A percentile compares a stretch with the other conserved stretches of the same genome.
Conservation (phyloP, 169 alveolate genomes). For the Theileria equi region DNA sequence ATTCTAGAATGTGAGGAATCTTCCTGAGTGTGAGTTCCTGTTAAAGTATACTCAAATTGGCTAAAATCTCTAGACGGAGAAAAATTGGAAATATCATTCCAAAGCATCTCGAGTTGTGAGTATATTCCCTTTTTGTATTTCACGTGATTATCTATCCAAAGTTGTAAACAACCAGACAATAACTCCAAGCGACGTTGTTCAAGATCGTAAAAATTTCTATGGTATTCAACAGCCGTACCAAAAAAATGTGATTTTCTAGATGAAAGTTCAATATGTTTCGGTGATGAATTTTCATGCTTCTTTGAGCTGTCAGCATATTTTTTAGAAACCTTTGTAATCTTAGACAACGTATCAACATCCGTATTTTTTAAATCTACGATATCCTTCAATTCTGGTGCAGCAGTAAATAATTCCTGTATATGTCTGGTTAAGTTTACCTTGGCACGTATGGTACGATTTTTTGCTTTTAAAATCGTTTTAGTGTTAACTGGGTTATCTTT, state of each 20-base stretch:
- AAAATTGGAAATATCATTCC: conserved; percentile 37
- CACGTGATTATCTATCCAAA: conserved; percentile 43
- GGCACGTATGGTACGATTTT: conserved; percentile 46
- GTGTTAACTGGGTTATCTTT: not conserved
- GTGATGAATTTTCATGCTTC: too few species aligned
- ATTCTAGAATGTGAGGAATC: conserved; percentile 6
- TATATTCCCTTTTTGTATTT: conserved; percentile 38
- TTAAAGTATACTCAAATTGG: conserved; percentile 21
- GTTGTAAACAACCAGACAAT: conserved; percentile 44
- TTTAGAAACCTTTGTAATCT: conserved; percentile 7
- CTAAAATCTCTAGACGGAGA: conserved; percentile 47
- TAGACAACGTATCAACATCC: conserved; percentile 6
- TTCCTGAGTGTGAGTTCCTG: conserved; percentile 25
- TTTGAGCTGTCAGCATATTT: not conserved
- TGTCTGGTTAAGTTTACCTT: conserved; percentile 47
- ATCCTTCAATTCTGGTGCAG: conserved; percentile 56
- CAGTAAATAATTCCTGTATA: conserved; percentile 39
- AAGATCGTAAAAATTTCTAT: conserved; percentile 19
- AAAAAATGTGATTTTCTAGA: not conserved
- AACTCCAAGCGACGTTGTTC: conserved; percentile 37
- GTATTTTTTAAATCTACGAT: conserved; percentile 11
- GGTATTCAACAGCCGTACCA: conserved; percentile 27
- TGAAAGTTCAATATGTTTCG: not conserved
- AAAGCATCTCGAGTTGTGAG: conserved; percentile 18
- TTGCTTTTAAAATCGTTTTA: conserved; percentile 41